Evolutionary conservation across 257 asterid genomes (phyloP).

Genomic region (Salvia hispanica): DNA sequence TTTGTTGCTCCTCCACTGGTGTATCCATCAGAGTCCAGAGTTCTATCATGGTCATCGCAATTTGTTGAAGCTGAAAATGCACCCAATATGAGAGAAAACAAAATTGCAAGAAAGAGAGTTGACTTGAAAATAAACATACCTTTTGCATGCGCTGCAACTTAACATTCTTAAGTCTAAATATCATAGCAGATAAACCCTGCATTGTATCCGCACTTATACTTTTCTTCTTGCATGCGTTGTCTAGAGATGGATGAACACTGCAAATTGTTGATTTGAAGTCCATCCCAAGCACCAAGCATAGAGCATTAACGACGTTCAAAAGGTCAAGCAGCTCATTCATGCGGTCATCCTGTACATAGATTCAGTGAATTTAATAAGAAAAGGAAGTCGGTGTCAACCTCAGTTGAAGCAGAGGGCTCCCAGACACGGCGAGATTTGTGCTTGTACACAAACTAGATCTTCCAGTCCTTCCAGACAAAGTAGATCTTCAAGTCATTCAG

Average conservation of each 20-base stretch:
- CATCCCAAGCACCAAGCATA: constrained; percentile 78
- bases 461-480: no score
- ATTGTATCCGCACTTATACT: constrained; percentile 58
- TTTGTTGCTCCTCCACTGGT: constrained; percentile 69
- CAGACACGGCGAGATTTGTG: neutral
- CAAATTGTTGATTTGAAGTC: constrained; percentile 58
- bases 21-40: constrained; percentile 93
- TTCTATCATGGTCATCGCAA: constrained; percentile 79
- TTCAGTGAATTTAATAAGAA: constrained; percentile 17
- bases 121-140: constrained; percentile 42
- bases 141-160: constrained; percentile 71
- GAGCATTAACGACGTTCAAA: constrained; percentile 49
- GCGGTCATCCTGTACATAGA: constrained; percentile 58
- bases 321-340: constrained; percentile 60
- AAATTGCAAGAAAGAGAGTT: constrained; percentile 7
- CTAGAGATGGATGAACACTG: constrained; percentile 68
- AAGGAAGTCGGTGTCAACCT: constrained; percentile 18
- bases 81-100: constrained; percentile 22
- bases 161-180: constrained; percentile 49
- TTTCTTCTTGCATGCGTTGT: constrained; percentile 42
- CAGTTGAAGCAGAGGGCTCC: constrained; percentile 14
- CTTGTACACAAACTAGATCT: neutral
- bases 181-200: constrained; percentile 51
- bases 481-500: neutral
- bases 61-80: constrained; percentile 73